Base-by-base conservation (phyloP, 1,139 yeast species). In the Arxiozyma bovina region DNA sequence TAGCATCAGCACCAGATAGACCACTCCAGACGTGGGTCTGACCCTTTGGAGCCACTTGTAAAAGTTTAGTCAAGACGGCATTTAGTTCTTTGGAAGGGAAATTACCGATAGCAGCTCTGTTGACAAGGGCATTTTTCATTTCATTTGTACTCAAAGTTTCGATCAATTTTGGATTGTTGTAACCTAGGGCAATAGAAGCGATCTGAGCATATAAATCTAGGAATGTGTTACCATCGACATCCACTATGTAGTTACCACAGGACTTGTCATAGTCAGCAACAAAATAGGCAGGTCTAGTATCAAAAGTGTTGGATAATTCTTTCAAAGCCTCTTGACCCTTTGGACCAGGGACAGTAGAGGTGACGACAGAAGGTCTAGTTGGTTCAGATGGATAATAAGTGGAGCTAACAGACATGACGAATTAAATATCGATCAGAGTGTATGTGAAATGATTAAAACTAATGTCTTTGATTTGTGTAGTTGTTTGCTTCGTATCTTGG, bases 71-170 rank as follows among this genome's bases (percentile, higher is more conserved):
- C 63, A 84, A 71, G 50, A 82, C 78, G 21, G 74, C 69, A 57
- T 72, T 70, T 53, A 75, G 68, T 65, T 83, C 83, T 41, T 75
- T 73, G 22, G 84, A 78, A 40, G 91, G 90, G 73, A 84, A 85
- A 65, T 85, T 83, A 52, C 87, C 90, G 62, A 83, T 72, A 2
- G 91, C 90, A 9, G 90, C 90, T 69, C 91, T 78, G 70, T 84
- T 84, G 54, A 83, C 80, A 55, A 84, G 69, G 7, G 90, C 85
- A 63, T 78, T 77, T 55, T 80, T 77, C 88, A 83, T 83, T 66
- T 80, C 84, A 43, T 78, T 79, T 4, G 87, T 79, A 60, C 76
- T 74, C 4, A 89, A 85, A 25, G 83, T 79, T 66, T 79, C 74
- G 54, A 78, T 74, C 60, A 85, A 73, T 23, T 74, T 83, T n/a